Percentiles rank a stretch among this genome's conserved stretches.
Evolutionary conservation across 306 rosid species (phyloP).

Genomic region (Acmispon strigosus): DNA sequence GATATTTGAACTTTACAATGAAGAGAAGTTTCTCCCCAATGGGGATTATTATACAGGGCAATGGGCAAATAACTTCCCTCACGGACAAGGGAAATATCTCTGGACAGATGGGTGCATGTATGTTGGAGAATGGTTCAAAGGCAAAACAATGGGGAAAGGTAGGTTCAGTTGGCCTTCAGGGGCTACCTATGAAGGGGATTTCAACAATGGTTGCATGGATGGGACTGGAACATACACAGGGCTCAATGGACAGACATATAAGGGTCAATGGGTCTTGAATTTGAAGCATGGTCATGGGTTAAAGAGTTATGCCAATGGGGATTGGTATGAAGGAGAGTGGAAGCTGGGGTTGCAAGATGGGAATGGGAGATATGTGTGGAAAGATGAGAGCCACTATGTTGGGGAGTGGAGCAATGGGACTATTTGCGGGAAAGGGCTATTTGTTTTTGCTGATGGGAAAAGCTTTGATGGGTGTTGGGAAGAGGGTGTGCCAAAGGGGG

Average conservation of each 20-base stretch:
- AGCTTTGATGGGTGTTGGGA: conserved; percentile 78
- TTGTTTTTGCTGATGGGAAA: conserved; percentile 66
- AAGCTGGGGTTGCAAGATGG: conserved; percentile 62
- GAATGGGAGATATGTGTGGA: conserved; percentile 72
- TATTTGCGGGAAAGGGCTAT: conserved; percentile 63
- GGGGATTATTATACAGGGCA: conserved; percentile 87
- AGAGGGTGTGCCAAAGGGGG: conserved; percentile 63
- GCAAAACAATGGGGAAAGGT: conserved; percentile 73
- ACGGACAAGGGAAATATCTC: conserved; percentile 71
- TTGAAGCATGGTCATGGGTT: conserved; percentile 74
- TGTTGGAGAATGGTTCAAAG: conserved; percentile 74
- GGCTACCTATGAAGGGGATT: conserved; percentile 89
- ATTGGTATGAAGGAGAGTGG: conserved; percentile 88
- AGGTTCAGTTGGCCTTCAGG: conserved; percentile 95
- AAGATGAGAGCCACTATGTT: conserved; percentile 46
- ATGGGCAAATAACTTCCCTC: conserved; percentile 76
- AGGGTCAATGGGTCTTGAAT: conserved; percentile 79
- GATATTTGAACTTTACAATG: conserved; percentile 31
- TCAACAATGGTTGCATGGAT: conserved; percentile 76
- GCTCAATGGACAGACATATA: conserved; percentile 59
- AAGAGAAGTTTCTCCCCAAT: conserved; percentile 68
- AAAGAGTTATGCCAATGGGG: conserved; percentile 54
- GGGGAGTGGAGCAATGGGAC: conserved; percentile 92
- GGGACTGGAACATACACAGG: conserved; percentile 66
- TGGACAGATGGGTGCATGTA: conserved; percentile 94